Percentiles rank a stretch among this genome's conserved stretches.
phyloP scores from a whole-genome alignment of 2,329 filamentous ascomycete species.

The Clarireedia sp. region DNA sequence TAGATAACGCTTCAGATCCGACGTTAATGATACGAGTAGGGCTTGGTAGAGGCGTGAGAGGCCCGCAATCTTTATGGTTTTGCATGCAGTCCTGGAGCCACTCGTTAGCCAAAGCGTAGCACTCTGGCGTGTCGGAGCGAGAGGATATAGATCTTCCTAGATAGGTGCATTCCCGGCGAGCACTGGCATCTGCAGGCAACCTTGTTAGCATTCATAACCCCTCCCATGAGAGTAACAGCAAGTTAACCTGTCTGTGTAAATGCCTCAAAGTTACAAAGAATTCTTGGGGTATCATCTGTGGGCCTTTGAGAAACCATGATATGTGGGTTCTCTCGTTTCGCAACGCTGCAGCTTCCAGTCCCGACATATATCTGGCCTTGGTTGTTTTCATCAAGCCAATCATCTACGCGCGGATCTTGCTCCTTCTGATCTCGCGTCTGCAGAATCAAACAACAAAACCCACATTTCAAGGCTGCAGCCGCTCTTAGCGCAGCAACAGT shows the following conservation, averaged over 20 bases:
- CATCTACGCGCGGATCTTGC: neutral
- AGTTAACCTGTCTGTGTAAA: neutral
- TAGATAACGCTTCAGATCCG: neutral
- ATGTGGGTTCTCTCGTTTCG: constrained; percentile 3
- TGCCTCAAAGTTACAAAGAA: constrained; percentile 4
- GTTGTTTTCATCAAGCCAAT: constrained; percentile 1
- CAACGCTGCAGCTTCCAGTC: constrained; percentile 8
- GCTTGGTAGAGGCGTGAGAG: constrained; percentile 1
- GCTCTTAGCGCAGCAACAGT: neutral
- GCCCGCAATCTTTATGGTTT: constrained; percentile 1
- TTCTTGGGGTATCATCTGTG: neutral
- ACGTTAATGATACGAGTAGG: constrained; percentile 7
- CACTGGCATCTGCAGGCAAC: neutral
- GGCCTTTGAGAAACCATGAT: constrained; percentile 4
- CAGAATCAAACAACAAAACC: constrained; percentile 2
- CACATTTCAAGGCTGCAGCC: neutral
- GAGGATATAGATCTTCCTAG: constrained; percentile 5
- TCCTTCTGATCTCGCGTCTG: neutral
- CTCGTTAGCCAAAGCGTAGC: constrained; percentile 4
- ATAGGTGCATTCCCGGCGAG: neutral
- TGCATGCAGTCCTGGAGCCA: constrained; percentile 3
- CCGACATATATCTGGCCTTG: constrained; percentile 7
- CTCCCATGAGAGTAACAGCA: neutral
- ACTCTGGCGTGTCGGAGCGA: neutral
- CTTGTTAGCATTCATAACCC: neutral